Percentiles rank a stretch among this genome's conserved stretches.
Evolutionary conservation across 257 asterid genomes (phyloP).

Genomic region (Anisodus acutangulus): DNA sequence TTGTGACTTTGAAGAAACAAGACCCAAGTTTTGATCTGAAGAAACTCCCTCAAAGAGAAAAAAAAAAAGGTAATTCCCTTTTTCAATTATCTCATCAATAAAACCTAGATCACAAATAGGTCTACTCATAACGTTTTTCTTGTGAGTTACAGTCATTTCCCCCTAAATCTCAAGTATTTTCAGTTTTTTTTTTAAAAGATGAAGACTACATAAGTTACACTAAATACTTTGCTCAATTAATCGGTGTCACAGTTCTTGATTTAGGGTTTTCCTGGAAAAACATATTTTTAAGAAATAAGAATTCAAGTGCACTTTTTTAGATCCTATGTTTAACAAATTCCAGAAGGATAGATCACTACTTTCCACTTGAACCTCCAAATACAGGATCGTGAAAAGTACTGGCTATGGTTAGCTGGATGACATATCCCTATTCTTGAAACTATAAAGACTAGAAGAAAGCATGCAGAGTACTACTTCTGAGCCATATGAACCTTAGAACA

Average conservation of each 20-base stretch:
- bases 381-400: not conserved
- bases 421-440: not conserved
- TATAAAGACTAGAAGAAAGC: not conserved
- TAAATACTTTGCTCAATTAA: not conserved
- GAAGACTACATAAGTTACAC: not conserved
- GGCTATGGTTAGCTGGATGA: not conserved
- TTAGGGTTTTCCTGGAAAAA: not conserved
- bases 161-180: not conserved
- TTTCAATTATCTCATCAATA: conserved; percentile 31
- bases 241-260: conserved; percentile 27
- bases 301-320: conserved; percentile 8
- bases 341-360: not conserved
- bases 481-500: conserved; percentile 10
- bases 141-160: not conserved
- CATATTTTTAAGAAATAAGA: not conserved
- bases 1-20: conserved; percentile 37
- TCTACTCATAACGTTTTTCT: not conserved
- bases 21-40: conserved; percentile 27
- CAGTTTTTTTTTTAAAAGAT: not conserved
- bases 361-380: not conserved
- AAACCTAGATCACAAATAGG: conserved; percentile 33
- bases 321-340: not conserved
- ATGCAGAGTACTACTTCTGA: not conserved
- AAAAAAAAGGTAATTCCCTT: conserved; percentile 38
- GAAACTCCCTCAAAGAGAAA: conserved; percentile 15